These are phyloP conservation scores for Zymoseptoria passerinii DNA, from an alignment of 2,329 filamentous ascomycete species.

Conservation along the genomic window DNA sequence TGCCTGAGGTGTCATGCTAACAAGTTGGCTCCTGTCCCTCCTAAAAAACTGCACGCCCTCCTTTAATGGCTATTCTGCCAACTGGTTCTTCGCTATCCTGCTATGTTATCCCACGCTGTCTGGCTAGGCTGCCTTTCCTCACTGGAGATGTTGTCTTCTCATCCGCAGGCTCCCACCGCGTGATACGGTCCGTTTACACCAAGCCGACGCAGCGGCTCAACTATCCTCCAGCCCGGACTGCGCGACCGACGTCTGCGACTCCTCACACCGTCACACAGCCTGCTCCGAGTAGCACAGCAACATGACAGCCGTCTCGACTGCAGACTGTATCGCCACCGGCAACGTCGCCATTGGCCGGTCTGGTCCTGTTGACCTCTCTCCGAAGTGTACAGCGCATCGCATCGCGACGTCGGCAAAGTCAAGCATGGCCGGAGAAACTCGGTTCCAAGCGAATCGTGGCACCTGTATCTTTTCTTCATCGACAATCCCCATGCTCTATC, in stretches of 20 bases:
- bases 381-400: not conserved
- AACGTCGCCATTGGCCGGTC: not conserved
- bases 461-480: not conserved
- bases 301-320: not conserved
- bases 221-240: not conserved
- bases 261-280: not conserved
- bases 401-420: not conserved
- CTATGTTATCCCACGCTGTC: not conserved
- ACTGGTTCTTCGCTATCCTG: not conserved
- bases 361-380: not conserved
- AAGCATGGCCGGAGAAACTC: not conserved
- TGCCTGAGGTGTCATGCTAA: too few species aligned
- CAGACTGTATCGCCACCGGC: not conserved
- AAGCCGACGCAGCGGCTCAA: not conserved
- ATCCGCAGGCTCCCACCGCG: not conserved
- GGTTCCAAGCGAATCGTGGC: not conserved
- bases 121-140: not conserved
- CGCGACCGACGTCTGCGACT: not conserved
- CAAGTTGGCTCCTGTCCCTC: not conserved
- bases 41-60: not conserved
- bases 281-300: not conserved
- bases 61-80: not conserved
- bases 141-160: not conserved
- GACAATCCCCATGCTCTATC: not conserved
- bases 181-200: not conserved